Conservation (phyloP, 225 moss, liverwort and hornwort genomes). For the Bryoerythrophyllum caledonicum region DNA sequence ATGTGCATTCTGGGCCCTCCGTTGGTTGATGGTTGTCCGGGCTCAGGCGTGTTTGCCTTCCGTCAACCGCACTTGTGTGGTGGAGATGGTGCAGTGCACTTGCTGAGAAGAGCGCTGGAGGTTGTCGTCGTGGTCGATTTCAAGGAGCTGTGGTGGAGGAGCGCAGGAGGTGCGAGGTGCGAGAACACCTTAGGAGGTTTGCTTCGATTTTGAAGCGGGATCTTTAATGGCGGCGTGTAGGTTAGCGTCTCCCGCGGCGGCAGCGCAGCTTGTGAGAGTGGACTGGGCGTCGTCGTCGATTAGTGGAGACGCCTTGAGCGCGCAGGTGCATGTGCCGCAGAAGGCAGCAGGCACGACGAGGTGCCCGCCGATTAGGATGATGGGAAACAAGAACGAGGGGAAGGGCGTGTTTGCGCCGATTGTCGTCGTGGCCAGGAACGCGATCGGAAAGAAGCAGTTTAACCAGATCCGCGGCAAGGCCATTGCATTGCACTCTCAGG, state of each 20-base stretch:
- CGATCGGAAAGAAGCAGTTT: slow-evolving; percentile 71
- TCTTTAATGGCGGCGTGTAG: slow-evolving; percentile 35
- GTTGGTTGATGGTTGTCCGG: slow-evolving; percentile 26
- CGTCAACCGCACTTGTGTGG: slow-evolving; percentile 24
- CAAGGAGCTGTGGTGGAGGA: background rate
- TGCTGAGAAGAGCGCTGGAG: background rate
- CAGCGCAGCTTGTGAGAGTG: too few species aligned
- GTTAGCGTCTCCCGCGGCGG: slow-evolving; percentile 21
- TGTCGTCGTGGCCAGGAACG: slow-evolving; percentile 61
- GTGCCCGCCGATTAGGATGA: slow-evolving; percentile 50
- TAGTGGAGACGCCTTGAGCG: slow-evolving; percentile 22
- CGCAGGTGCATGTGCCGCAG: slow-evolving; percentile 23
- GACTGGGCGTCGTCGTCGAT: slow-evolving; percentile 37
- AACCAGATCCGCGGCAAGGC: slow-evolving; percentile 91
- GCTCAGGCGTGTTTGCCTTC: slow-evolving; percentile 2
- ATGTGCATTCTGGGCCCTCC: slow-evolving; percentile 18
- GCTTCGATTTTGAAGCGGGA: background rate
- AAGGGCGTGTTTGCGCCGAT: slow-evolving; percentile 74
- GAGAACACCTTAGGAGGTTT: background rate
- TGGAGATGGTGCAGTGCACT: slow-evolving; percentile 8
- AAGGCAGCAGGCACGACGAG: background rate
- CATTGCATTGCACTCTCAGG: slow-evolving; percentile 97
- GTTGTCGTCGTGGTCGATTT: background rate
- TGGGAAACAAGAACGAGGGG: slow-evolving; percentile 62
- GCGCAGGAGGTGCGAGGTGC: background rate